A percentile compares a stretch with the other conserved stretches of the same genome.
Conservation (phyloP, 371 early-diverging fungal species). For the Mucor saturninus region DNA sequence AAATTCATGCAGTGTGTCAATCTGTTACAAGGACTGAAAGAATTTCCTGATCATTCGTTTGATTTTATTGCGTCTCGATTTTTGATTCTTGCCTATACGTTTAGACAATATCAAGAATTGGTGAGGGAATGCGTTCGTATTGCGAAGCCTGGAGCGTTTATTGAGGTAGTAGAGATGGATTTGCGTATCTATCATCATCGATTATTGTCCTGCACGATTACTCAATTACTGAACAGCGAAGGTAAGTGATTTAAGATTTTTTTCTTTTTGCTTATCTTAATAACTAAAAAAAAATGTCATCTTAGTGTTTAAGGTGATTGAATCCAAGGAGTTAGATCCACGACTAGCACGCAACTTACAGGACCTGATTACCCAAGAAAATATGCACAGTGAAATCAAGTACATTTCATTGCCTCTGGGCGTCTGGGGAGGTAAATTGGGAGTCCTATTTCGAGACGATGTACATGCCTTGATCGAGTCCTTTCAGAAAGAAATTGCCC, state of each 20-base stretch:
- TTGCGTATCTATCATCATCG: constrained; percentile 46
- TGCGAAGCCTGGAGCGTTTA: constrained; percentile 36
- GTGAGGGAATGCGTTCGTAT: constrained; percentile 42
- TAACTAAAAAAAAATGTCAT: neutral
- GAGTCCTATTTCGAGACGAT: constrained; percentile 51
- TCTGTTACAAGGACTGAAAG: constrained; percentile 34
- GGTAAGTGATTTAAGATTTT: constrained; percentile 24
- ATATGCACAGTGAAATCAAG: constrained; percentile 18
- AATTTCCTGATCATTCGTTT: constrained; percentile 37
- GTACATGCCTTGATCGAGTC: constrained; percentile 35
- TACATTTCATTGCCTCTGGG: constrained; percentile 51
- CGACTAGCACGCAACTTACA: constrained; percentile 40
- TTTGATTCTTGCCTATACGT: constrained; percentile 27
- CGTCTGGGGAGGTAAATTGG: constrained; percentile 50
- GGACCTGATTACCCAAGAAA: constrained; percentile 29
- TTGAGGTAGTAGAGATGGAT: constrained; percentile 51
- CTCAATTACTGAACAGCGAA: constrained; percentile 42
- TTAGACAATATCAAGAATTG: constrained; percentile 34
- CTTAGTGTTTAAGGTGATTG: constrained; percentile 41
- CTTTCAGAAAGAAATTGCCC: constrained; percentile 18
- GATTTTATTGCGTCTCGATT: constrained; percentile 46
- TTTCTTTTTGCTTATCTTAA: neutral
- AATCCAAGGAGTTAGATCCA: constrained; percentile 39
- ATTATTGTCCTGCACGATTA: constrained; percentile 23
- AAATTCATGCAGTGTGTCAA: constrained; percentile 26